Percentiles rank a stretch among this genome's conserved stretches.
These are phyloP conservation scores for Lyophyllum decastes DNA, from an alignment of 768 basidiomycete genomes.

Conservation along the genomic window DNA sequence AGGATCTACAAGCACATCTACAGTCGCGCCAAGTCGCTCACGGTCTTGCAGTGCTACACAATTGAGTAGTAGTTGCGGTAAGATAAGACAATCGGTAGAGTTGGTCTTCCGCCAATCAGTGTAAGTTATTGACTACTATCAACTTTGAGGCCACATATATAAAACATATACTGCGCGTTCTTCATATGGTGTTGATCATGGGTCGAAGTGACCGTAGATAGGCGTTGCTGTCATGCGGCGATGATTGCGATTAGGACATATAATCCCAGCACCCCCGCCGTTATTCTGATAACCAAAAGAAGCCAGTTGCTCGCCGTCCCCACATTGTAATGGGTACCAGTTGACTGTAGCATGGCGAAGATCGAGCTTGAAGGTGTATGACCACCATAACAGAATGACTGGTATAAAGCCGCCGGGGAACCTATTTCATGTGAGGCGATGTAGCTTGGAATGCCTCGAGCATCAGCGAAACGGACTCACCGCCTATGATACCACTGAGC, in stretches of 20 bases:
- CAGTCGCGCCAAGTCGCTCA: no score
- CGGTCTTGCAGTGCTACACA: no score
- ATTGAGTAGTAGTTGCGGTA: no score
- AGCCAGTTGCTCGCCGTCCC: conserved; percentile 69
- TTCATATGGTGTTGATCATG: no score
- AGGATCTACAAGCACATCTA: no score
- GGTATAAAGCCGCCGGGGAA: conserved; percentile 24
- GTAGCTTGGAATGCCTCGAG: not conserved
- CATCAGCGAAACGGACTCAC: conserved; percentile 9
- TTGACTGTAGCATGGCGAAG: conserved; percentile 24
- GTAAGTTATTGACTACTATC: no score
- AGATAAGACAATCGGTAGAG: no score
- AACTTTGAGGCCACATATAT: no score
- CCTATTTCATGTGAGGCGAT: conserved; percentile 11
- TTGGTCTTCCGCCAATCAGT: no score
- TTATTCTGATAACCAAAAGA: conserved; percentile 44
- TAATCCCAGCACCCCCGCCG: conserved; percentile 16
- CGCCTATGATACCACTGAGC: conserved; percentile 19
- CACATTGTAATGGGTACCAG: conserved; percentile 22
- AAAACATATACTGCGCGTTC: no score
- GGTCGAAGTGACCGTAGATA: no score
- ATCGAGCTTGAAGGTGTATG: conserved; percentile 23
- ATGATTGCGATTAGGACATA: conserved; percentile 21
- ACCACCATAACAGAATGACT: conserved; percentile 24
- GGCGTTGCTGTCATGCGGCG: not conserved